phyloP scores from a whole-genome alignment of 176 grass and related monocot genomes.

The Lolium perenne region DNA sequence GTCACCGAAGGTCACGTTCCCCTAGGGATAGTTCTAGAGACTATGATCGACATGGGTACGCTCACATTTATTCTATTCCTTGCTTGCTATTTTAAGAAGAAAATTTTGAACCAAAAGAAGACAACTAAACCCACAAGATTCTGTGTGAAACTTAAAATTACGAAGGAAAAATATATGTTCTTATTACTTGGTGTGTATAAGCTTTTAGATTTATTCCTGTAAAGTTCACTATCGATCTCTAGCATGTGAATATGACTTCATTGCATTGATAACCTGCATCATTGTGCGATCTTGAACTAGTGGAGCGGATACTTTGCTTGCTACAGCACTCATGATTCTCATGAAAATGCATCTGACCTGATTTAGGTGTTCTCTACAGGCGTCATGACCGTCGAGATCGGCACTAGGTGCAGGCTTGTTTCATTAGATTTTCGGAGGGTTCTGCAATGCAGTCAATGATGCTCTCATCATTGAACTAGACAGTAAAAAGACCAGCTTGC shows the following conservation, averaged over 20 bases:
- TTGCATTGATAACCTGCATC: not conserved
- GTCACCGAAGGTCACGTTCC: slow-evolving; percentile 70
- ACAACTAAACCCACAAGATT: slow-evolving; percentile 5
- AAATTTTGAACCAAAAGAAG: not conserved
- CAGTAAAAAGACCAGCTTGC: not conserved
- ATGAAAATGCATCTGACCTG: slow-evolving; percentile 21
- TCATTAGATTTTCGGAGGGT: not conserved
- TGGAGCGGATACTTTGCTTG: not conserved
- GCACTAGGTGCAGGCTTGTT: slow-evolving; percentile 29
- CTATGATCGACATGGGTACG: slow-evolving; percentile 65
- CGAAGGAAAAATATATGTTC: not conserved
- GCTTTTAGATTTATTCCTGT: not conserved
- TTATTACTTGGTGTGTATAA: not conserved
- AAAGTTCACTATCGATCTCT: not conserved
- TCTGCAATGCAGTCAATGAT: not conserved
- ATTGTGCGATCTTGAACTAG: not conserved
- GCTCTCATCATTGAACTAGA: not conserved
- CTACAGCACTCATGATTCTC: slow-evolving; percentile 10
- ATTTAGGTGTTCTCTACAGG: slow-evolving; percentile 42
- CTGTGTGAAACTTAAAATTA: not conserved
- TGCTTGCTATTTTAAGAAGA: slow-evolving; percentile 11
- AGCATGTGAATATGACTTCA: not conserved
- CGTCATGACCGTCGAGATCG: slow-evolving; percentile 33
- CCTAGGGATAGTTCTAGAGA: slow-evolving; percentile 71
- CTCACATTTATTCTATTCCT: slow-evolving; percentile 18